Evolutionary conservation across 169 alveolate genomes (phyloP).

Genomic region (Plasmodium gonderi): DNA sequence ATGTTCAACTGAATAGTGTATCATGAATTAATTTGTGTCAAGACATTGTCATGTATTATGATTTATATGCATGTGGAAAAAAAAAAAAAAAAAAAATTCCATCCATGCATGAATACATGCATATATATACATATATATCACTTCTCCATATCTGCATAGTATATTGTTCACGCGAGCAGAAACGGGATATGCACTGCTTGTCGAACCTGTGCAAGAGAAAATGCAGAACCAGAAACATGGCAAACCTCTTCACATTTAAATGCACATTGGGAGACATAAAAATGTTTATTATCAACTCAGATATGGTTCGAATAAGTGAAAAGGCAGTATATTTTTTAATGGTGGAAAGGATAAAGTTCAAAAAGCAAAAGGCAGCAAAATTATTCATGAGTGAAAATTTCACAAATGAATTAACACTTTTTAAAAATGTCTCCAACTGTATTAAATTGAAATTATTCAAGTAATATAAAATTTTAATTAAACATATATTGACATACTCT

Average conservation of each 20-base stretch:
- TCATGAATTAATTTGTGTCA: too few relatives aligned
- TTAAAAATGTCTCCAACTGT: conserved; percentile 64
- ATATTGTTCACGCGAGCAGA: background rate
- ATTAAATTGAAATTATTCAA: conserved; percentile 62
- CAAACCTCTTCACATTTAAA: conserved; percentile 31
- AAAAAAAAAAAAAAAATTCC: too few relatives aligned
- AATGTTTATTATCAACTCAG: conserved; percentile 58
- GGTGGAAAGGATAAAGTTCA: conserved; percentile 19
- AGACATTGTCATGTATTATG: too few relatives aligned
- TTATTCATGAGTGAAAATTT: conserved; percentile 49
- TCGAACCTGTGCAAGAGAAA: conserved; percentile 42
- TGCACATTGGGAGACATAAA: conserved; percentile 33
- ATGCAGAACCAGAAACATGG: conserved; percentile 30
- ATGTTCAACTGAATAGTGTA: too few relatives aligned
- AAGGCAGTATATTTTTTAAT: conserved; percentile 21
- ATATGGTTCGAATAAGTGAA: conserved; percentile 49
- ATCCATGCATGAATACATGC: too few relatives aligned
- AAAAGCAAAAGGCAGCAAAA: conserved; percentile 64
- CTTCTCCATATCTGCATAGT: background rate
- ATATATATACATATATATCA: background rate
- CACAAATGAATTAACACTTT: conserved; percentile 61
- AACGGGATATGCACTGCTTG: background rate
- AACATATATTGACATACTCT: conserved; percentile 62
- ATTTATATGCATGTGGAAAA: too few relatives aligned
- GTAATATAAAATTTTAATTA: conserved; percentile 68